Evolutionary conservation across 345 rosid species (phyloP).

Genomic region (Boechera stricta): DNA sequence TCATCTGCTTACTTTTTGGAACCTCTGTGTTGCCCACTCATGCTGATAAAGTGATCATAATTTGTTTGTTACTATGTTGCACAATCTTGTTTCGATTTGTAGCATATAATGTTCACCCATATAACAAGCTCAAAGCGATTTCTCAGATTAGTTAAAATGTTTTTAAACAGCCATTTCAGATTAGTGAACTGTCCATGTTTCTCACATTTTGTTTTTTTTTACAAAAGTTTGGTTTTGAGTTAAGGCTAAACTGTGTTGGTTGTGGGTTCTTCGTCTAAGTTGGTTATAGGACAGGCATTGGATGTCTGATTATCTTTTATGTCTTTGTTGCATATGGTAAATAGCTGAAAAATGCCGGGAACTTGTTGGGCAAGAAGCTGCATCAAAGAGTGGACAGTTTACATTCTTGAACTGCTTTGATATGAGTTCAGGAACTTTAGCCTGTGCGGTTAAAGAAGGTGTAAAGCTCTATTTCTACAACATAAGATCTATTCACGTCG

Average conservation of each 20-base stretch:
- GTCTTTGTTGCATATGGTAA: neutral
- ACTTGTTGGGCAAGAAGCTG: constrained; percentile 74
- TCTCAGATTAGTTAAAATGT: neutral
- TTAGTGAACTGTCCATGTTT: neutral
- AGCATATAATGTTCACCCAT: neutral
- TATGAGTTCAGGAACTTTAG: constrained; percentile 81
- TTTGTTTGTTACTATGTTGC: neutral
- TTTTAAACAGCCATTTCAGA: neutral
- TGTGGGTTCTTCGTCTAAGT: neutral
- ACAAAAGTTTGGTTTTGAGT: too few relatives aligned
- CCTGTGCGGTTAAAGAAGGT: constrained; percentile 88
- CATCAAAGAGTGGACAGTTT: constrained; percentile 92
- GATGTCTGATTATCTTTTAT: constrained; percentile 20
- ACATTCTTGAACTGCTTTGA: constrained; percentile 88
- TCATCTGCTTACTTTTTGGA: neutral
- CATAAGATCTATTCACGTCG: constrained; percentile 80
- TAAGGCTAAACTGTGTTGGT: neutral
- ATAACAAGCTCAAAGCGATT: neutral
- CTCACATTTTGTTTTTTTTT: too few relatives aligned
- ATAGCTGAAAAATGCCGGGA: constrained; percentile 91
- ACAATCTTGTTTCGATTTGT: neutral
- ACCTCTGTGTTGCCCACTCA: neutral
- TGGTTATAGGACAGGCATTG: neutral
- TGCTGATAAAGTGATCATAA: neutral
- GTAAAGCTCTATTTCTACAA: constrained; percentile 87